A percentile compares a stretch with the other conserved stretches of the same genome.
Evolutionary conservation across 768 basidiomycete genomes (phyloP).

Genomic region (button mushroom (Agaricus bisporus)): DNA sequence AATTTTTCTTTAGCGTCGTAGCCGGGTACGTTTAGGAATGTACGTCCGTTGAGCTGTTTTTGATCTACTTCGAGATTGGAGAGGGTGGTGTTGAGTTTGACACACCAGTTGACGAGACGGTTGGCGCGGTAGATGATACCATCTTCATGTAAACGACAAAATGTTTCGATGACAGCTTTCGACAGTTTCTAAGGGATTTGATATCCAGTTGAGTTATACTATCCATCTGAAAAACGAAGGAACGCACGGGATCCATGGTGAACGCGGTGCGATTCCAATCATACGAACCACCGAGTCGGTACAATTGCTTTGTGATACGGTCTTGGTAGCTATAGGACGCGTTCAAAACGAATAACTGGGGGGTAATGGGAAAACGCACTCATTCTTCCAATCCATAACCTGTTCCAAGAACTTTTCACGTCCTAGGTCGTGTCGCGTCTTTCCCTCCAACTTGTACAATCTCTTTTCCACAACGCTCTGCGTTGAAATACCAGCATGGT

Average conservation of each 20-base stretch:
- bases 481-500: slow-evolving; percentile 97
- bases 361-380: slow-evolving; percentile 44
- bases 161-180: slow-evolving; percentile 86
- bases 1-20: slow-evolving; percentile 95
- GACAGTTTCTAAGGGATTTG: slow-evolving; percentile 48
- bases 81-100: slow-evolving; percentile 88
- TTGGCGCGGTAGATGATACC: slow-evolving; percentile 94
- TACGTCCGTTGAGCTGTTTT: slow-evolving; percentile 80
- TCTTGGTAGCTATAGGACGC: slow-evolving; percentile 68
- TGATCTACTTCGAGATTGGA: slow-evolving; percentile 99
- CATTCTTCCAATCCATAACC: slow-evolving; percentile 96
- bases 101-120: slow-evolving; percentile 97
- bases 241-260: slow-evolving; percentile 83
- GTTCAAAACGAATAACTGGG: background rate
- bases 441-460: slow-evolving; percentile 73
- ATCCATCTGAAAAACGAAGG: background rate
- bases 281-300: slow-evolving; percentile 85
- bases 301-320: slow-evolving; percentile 87
- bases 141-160: slow-evolving; percentile 86
- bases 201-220: background rate
- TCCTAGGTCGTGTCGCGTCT: slow-evolving; percentile 91
- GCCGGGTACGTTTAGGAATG: slow-evolving; percentile 84
- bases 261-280: slow-evolving; percentile 95
- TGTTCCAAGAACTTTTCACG: slow-evolving; percentile 86
- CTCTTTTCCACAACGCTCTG: slow-evolving; percentile 97